Evolutionary conservation across 2,329 filamentous ascomycete species (phyloP).

Genomic region (Ophiocordyceps robertsii): DNA sequence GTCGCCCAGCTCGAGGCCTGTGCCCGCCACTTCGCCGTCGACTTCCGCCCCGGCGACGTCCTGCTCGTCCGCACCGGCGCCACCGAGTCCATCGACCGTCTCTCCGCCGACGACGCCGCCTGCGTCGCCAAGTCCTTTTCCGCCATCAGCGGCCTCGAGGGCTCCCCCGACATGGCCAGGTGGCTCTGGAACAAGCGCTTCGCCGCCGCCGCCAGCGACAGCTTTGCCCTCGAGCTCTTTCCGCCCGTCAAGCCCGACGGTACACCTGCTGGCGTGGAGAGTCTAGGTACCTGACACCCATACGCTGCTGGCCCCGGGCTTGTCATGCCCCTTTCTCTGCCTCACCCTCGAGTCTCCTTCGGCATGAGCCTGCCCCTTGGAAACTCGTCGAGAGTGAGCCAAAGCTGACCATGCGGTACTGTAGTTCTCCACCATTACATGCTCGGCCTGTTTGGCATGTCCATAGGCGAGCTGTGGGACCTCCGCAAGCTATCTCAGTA

Average conservation of each 20-base stretch:
- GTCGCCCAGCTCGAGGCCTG: slow-evolving; percentile 41
- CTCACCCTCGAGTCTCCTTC: too few relatives aligned
- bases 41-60: slow-evolving; percentile 54
- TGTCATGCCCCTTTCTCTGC: too few relatives aligned
- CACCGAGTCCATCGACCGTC: slow-evolving; percentile 41
- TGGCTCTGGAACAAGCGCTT: slow-evolving; percentile 63
- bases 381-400: too few relatives aligned
- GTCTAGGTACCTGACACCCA: slow-evolving; percentile 21
- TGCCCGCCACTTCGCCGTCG: slow-evolving; percentile 44
- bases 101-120: slow-evolving; percentile 15
- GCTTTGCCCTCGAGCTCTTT: slow-evolving; percentile 49
- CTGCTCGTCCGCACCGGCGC: slow-evolving; percentile 52
- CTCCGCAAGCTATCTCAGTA: slow-evolving; percentile 37
- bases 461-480: slow-evolving; percentile 42
- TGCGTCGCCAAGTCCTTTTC: slow-evolving; percentile 13
- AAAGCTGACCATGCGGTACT: neutral
- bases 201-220: slow-evolving; percentile 49
- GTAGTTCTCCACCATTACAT: slow-evolving; percentile 33
- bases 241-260: slow-evolving; percentile 35
- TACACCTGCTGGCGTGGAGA: slow-evolving; percentile 12
- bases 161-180: slow-evolving; percentile 36
- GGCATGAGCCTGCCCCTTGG: too few relatives aligned
- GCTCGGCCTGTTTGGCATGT: slow-evolving; percentile 36
- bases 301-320: too few relatives aligned
- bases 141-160: slow-evolving; percentile 27